These are phyloP conservation scores for Cinnamomum micranthum DNA, from an alignment of 164 flowering plant species.

Conservation along the genomic window DNA sequence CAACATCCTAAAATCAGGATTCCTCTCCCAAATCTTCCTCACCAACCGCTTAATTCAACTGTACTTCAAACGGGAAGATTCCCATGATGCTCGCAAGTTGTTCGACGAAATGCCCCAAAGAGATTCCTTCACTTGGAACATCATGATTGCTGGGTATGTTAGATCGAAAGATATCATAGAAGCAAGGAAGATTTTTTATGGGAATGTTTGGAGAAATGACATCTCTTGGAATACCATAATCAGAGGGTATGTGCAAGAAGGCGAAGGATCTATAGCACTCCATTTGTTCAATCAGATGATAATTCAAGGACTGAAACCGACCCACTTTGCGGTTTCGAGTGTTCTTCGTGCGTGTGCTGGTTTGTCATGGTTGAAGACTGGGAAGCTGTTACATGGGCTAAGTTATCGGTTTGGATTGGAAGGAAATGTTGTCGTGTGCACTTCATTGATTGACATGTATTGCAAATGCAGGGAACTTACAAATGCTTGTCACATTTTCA, in stretches of 20 bases:
- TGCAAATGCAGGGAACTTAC: slow-evolving; percentile 9
- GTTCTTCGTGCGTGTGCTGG: slow-evolving; percentile 11
- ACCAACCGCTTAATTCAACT: slow-evolving; percentile 72
- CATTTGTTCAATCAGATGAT: slow-evolving; percentile 7
- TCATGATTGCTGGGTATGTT: slow-evolving; percentile 72
- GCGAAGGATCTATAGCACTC: slow-evolving; percentile 2
- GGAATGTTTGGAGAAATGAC: slow-evolving; percentile 3
- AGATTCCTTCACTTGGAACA: slow-evolving; percentile 83
- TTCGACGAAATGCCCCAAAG: slow-evolving; percentile 54
- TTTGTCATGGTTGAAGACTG: slow-evolving; percentile 12
- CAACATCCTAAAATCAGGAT: slow-evolving; percentile 55
- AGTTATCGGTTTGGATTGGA: slow-evolving; percentile 12
- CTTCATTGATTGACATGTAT: slow-evolving; percentile 15
- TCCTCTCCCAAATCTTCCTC: slow-evolving; percentile 44
- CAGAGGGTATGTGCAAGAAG: slow-evolving; percentile 8
- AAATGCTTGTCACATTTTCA: slow-evolving; percentile 6
- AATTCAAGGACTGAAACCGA: neutral
- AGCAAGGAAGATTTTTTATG: slow-evolving; percentile 42
- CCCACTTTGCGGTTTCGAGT: slow-evolving; percentile 9
- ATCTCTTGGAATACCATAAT: slow-evolving; percentile 18
- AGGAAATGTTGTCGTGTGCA: slow-evolving; percentile 9
- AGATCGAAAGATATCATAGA: slow-evolving; percentile 55
- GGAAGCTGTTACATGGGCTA: slow-evolving; percentile 11
- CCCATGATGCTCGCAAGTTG: slow-evolving; percentile 43
- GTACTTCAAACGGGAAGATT: slow-evolving; percentile 61